Percentiles rank a stretch among this genome's conserved stretches.
phyloP scores from a whole-genome alignment of 495 filamentous ascomycete species.

The Lophiotrema nucula region DNA sequence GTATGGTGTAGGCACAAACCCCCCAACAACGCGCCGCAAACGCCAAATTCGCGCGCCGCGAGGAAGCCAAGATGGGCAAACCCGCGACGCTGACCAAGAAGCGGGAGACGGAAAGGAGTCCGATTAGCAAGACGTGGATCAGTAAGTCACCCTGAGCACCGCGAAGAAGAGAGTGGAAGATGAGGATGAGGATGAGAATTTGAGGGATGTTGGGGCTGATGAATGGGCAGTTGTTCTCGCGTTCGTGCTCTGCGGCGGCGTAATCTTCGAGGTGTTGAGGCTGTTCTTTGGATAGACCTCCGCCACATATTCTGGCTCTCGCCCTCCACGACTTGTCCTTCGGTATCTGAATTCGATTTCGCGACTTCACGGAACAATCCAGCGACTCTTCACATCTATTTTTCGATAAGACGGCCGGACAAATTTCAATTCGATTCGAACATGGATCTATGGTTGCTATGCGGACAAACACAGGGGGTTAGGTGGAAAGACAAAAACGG shows the following conservation, averaged over 20 bases:
- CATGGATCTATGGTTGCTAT: too few relatives aligned
- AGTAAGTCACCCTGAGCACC: slow-evolving; percentile 55
- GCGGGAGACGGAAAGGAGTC: slow-evolving; percentile 64
- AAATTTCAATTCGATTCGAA: too few relatives aligned
- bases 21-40: slow-evolving; percentile 89
- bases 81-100: slow-evolving; percentile 67
- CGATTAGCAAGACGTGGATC: slow-evolving; percentile 78
- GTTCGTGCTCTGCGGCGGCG: slow-evolving; percentile 81
- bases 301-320: neutral
- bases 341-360: too few relatives aligned
- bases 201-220: slow-evolving; percentile 1
- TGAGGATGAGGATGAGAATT: neutral
- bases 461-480: too few relatives aligned
- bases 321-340: neutral
- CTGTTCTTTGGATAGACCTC: slow-evolving; percentile 65
- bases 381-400: too few relatives aligned
- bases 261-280: slow-evolving; percentile 78
- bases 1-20: slow-evolving; percentile 96
- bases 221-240: slow-evolving; percentile 63
- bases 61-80: slow-evolving; percentile 82
- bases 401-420: too few relatives aligned
- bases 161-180: neutral
- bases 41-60: slow-evolving; percentile 73
- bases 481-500: too few relatives aligned
- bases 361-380: too few relatives aligned